These are phyloP conservation scores for Porodaedalea pini DNA, from an alignment of 1,284 basidiomycete species.

Conservation along the genomic window DNA sequence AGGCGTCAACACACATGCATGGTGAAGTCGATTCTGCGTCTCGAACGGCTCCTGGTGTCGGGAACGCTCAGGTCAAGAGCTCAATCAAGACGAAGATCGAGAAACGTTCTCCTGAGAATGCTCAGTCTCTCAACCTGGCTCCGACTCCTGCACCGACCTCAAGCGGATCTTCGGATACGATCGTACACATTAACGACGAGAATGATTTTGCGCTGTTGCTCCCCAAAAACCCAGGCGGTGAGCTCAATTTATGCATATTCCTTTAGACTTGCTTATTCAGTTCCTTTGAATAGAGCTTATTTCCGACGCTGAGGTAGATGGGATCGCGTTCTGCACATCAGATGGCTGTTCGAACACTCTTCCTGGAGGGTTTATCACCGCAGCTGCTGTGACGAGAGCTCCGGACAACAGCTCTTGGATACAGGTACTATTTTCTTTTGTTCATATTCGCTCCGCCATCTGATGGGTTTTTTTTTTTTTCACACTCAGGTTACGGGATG, in stretches of 20 bases:
- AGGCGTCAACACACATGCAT: neutral
- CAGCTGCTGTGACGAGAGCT: slow-evolving; percentile 33
- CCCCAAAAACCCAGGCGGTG: slow-evolving; percentile 36
- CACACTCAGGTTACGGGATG: slow-evolving; percentile 47
- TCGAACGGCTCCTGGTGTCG: neutral
- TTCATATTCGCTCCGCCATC: neutral
- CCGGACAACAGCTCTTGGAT: slow-evolving; percentile 41
- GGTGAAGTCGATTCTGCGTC: neutral
- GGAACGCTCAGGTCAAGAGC: neutral
- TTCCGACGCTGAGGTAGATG: slow-evolving; percentile 43
- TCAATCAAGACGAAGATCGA: neutral
- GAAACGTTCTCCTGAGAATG: neutral
- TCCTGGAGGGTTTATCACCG: slow-evolving; percentile 40
- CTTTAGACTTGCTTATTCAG: neutral
- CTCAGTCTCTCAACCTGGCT: slow-evolving; percentile 2
- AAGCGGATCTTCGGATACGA: slow-evolving; percentile 35
- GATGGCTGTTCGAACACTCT: slow-evolving; percentile 33
- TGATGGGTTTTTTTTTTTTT: neutral
- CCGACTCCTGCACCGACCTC: slow-evolving; percentile 48
- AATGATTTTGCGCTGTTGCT: slow-evolving; percentile 41
- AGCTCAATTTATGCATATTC: slow-evolving; percentile 15
- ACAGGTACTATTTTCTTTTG: slow-evolving; percentile 33
- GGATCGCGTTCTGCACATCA: slow-evolving; percentile 37
- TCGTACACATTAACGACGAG: slow-evolving; percentile 37
- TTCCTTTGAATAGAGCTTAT: slow-evolving; percentile 34